A percentile compares a stretch with the other conserved stretches of the same genome.
Evolutionary conservation across 441 rosid species (phyloP).

Genomic region (Capsella rubella): DNA sequence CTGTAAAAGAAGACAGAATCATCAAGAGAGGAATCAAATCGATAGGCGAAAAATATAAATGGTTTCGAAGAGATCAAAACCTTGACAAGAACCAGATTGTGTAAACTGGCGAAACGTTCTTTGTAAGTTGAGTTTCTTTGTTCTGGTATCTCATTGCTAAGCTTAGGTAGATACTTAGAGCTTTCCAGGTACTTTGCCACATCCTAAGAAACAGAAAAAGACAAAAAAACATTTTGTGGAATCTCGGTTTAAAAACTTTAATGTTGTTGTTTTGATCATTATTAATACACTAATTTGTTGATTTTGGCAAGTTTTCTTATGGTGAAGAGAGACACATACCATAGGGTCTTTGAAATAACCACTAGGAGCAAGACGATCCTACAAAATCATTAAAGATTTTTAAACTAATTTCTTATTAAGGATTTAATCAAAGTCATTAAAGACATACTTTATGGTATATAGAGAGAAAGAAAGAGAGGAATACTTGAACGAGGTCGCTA

Average conservation of each 20-base stretch:
- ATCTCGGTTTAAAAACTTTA: neutral
- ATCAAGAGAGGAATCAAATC: neutral
- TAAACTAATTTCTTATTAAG: constrained; percentile 2
- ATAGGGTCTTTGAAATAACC: constrained; percentile 73
- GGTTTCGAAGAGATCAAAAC: constrained; percentile 39
- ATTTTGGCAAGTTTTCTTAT: neutral
- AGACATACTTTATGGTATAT: neutral
- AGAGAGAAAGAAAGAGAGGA: neutral
- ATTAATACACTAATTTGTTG: neutral
- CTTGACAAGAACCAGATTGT: constrained; percentile 86
- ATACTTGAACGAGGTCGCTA: constrained; percentile 66
- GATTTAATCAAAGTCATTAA: neutral
- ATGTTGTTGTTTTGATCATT: neutral
- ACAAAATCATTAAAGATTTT: constrained; percentile 36
- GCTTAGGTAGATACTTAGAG: constrained; percentile 81
- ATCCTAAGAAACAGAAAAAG: constrained; percentile 48
- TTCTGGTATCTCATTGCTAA: constrained; percentile 75
- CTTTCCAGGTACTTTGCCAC: constrained; percentile 55
- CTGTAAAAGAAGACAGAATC: constrained; percentile 49
- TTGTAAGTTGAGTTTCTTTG: constrained; percentile 70
- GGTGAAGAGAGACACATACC: constrained; percentile 49
- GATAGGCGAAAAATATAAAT: neutral
- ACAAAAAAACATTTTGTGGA: neutral
- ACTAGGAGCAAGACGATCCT: constrained; percentile 84
- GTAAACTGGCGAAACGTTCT: constrained; percentile 74